phyloP scores from a whole-genome alignment of 2,329 filamentous ascomycete species.

The Penicillium sp. region DNA sequence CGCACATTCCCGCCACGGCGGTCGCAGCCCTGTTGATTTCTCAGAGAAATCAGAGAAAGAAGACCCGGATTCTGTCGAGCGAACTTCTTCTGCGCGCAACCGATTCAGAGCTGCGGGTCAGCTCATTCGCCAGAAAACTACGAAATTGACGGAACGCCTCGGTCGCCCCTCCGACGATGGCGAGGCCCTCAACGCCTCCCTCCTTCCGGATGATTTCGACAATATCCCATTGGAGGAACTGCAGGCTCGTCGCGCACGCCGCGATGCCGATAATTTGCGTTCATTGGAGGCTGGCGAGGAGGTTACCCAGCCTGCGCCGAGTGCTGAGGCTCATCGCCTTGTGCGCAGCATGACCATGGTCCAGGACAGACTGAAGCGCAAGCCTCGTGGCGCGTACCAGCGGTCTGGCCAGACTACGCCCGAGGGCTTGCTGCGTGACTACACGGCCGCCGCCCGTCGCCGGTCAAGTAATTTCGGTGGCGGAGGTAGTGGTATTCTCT shows the following conservation, averaged over 20 bases:
- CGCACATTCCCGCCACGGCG: slow-evolving; percentile 16
- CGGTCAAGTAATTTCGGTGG: slow-evolving; percentile 25
- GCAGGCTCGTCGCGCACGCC: slow-evolving; percentile 21
- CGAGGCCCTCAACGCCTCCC: slow-evolving; percentile 28
- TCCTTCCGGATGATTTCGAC: slow-evolving; percentile 33
- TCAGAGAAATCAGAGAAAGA: slow-evolving; percentile 21
- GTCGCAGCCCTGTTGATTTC: slow-evolving; percentile 1
- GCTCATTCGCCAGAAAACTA: slow-evolving; percentile 31
- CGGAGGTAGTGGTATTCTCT: slow-evolving; percentile 61
- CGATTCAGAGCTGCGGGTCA: slow-evolving; percentile 31
- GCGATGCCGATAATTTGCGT: slow-evolving; percentile 15
- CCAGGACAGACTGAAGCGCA: slow-evolving; percentile 26
- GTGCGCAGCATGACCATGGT: slow-evolving; percentile 37
- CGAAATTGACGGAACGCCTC: slow-evolving; percentile 28
- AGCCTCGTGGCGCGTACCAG: slow-evolving; percentile 32
- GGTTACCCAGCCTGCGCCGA: slow-evolving; percentile 22
- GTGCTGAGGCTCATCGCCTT: slow-evolving; percentile 39
- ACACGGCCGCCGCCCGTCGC: slow-evolving; percentile 18
- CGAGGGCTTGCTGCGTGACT: slow-evolving; percentile 25
- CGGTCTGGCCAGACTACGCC: slow-evolving; percentile 36
- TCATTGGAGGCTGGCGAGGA: slow-evolving; percentile 21
- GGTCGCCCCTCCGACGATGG: slow-evolving; percentile 34
- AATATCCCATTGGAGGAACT: slow-evolving; percentile 22
- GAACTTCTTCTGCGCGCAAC: slow-evolving; percentile 20
- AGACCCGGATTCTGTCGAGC: slow-evolving; percentile 7